Percentiles rank a stretch among this genome's conserved stretches.
Conservation (phyloP, 2,329 filamentous ascomycete species). For the Scytalidium lignicola region DNA sequence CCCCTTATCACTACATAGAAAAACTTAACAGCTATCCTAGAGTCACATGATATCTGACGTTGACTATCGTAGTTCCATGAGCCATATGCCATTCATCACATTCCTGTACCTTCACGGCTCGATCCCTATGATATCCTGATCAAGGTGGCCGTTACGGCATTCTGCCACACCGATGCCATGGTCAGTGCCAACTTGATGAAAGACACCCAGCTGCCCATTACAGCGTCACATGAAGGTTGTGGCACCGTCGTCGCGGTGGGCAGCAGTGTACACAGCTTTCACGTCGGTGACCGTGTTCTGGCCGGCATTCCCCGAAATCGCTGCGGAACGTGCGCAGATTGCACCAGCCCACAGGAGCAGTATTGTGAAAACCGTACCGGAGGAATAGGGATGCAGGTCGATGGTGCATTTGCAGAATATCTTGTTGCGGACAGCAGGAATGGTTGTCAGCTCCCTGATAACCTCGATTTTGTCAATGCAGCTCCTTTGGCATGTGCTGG, state of each 20-base stretch:
- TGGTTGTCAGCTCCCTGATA: constrained; percentile 42
- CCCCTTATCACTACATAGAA: no score
- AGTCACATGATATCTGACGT: no score
- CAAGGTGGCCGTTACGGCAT: constrained; percentile 56
- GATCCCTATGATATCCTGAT: constrained; percentile 49
- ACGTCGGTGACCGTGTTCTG: constrained; percentile 37
- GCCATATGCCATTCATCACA: constrained; percentile 45
- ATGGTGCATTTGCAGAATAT: constrained; percentile 35
- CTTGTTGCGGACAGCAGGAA: constrained; percentile 35
- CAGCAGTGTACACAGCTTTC: constrained; percentile 37
- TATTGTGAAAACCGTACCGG: constrained; percentile 42
- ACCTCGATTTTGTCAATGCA: constrained; percentile 40
- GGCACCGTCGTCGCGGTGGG: constrained; percentile 34
- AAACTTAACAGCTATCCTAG: no score
- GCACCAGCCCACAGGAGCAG: constrained; percentile 33
- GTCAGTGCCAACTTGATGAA: constrained; percentile 7
- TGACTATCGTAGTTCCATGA: constrained; percentile 42
- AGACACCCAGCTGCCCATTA: neutral
- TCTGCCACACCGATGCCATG: constrained; percentile 52
- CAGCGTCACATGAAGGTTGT: neutral
- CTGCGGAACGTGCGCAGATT: constrained; percentile 35
- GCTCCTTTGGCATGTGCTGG: constrained; percentile 52
- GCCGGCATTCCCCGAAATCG: constrained; percentile 33
- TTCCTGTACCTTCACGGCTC: constrained; percentile 37
- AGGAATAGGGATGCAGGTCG: constrained; percentile 44